Base-by-base conservation (phyloP, 345 rosid species). In the Citrus medica region DNA sequence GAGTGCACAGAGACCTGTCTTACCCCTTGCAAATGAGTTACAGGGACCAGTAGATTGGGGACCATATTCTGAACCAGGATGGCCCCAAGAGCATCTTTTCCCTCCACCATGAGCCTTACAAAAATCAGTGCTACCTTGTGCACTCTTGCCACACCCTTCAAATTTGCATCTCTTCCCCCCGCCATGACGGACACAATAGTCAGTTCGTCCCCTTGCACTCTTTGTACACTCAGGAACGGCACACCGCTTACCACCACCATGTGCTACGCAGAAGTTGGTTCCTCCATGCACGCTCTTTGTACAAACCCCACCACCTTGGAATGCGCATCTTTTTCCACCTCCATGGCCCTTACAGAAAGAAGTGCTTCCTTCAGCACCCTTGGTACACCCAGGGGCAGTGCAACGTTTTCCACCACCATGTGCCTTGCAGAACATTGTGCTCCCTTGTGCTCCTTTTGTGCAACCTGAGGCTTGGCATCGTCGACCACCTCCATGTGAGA, bases 61-160 rank as follows among this genome's bases (percentile, higher is more conserved):
- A 14, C 90, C 92, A 40, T 87, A 82, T 84, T 87, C 97, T 17
- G 97, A 90, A 53, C 91, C 93, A 46, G 91, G 92, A 81, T 90
- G 94, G 46, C 96, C 98, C 99, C 99, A 96, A 2, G 95, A 87
- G 83, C 97, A 96, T 73, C 97, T 86, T 83, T 90, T 95, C 37
- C 99, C 99, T 74, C 99, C 99, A 76, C 99, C 98, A 71, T 95
- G 99, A 9, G 99, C 98, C 86, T 95, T 94, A 88, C 99, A 95
- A 74, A 89, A 93, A 82, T 95, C 95, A 0, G 99, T 95, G 82
- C 99, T 90, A 10, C 99, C 99, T 84, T 96, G 99, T 7, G 99
- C 99, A 74, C 99, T 96, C 85, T 96, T 96, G 58, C 90, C 90
- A 75, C 99, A 96, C 28, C 97, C 99, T 79, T 90, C 94, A 75